These are phyloP conservation scores for Nemophila menziesii DNA, from an alignment of 257 asterid genomes.

Conservation along the genomic window DNA sequence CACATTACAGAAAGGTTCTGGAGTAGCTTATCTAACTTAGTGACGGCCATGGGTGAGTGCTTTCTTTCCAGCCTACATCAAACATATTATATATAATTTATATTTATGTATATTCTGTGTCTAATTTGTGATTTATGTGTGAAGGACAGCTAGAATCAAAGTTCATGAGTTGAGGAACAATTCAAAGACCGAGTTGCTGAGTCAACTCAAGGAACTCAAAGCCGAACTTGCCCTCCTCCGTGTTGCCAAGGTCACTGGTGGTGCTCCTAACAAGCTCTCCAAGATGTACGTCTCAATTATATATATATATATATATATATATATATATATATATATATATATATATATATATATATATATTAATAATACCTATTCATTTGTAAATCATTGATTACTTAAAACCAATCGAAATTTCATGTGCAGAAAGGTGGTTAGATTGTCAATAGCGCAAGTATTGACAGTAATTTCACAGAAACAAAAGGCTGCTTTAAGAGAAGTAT, in stretches of 20 bases:
- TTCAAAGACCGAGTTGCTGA: slow-evolving; percentile 17
- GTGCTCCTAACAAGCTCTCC: slow-evolving; percentile 32
- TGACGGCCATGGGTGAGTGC: background rate
- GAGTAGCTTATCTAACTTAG: background rate
- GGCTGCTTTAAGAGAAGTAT: slow-evolving; percentile 24
- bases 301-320: background rate
- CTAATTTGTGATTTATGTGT: background rate
- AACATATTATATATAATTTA: too few relatives aligned
- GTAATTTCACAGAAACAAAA: slow-evolving; percentile 27
- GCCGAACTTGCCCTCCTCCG: slow-evolving; percentile 32
- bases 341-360: too few relatives aligned
- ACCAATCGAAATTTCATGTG: slow-evolving; percentile 1
- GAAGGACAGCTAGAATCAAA: slow-evolving; percentile 21
- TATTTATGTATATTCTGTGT: too few relatives aligned
- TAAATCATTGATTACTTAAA: too few relatives aligned
- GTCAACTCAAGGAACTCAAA: slow-evolving; percentile 28
- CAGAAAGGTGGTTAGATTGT: slow-evolving; percentile 31
- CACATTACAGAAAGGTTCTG: background rate
- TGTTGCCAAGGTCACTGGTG: slow-evolving; percentile 33
- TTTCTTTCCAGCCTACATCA: too few relatives aligned
- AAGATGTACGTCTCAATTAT: slow-evolving; percentile 14
- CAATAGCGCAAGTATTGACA: slow-evolving; percentile 31
- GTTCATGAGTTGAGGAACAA: slow-evolving; percentile 29
- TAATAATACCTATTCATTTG: background rate
- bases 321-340: background rate